Conservation (phyloP, 305 asterid species). For the Withania somnifera region DNA sequence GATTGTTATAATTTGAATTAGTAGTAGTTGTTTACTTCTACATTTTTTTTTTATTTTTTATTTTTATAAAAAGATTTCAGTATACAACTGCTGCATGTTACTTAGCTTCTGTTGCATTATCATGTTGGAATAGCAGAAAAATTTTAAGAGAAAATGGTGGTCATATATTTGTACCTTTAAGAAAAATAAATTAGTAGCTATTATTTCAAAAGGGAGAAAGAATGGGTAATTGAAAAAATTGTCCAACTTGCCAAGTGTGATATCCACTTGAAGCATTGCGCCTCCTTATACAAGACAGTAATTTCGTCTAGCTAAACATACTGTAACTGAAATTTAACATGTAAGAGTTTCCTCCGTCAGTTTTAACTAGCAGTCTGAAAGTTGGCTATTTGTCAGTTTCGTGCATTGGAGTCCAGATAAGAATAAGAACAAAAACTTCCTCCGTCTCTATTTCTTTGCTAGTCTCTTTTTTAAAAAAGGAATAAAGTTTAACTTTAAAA, state of each 20-base stretch:
- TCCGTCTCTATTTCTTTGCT: not conserved
- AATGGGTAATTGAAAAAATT: not conserved
- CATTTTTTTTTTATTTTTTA: not conserved
- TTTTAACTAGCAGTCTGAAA: not conserved
- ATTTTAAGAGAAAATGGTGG: not conserved
- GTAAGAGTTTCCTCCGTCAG: not conserved
- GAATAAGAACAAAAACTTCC: not conserved
- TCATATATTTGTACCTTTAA: not conserved
- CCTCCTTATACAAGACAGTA: not conserved
- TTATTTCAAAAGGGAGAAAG: not conserved
- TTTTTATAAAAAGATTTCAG: too few species aligned
- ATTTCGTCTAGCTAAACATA: not conserved
- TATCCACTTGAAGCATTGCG: not conserved
- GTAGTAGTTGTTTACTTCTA: not conserved
- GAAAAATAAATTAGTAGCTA: not conserved
- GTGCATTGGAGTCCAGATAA: not conserved
- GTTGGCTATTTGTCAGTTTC: too few species aligned
- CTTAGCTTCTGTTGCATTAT: not conserved
- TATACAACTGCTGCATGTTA: not conserved
- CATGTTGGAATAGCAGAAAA: not conserved
- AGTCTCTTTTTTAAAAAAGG: too few species aligned
- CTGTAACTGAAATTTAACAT: too few species aligned
- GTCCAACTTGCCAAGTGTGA: not conserved
- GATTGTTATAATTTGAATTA: constrained; percentile 43
- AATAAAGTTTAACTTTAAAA: too few species aligned